Conservation (phyloP, 768 basidiomycete genomes). For the Pleurotus platypus region DNA sequence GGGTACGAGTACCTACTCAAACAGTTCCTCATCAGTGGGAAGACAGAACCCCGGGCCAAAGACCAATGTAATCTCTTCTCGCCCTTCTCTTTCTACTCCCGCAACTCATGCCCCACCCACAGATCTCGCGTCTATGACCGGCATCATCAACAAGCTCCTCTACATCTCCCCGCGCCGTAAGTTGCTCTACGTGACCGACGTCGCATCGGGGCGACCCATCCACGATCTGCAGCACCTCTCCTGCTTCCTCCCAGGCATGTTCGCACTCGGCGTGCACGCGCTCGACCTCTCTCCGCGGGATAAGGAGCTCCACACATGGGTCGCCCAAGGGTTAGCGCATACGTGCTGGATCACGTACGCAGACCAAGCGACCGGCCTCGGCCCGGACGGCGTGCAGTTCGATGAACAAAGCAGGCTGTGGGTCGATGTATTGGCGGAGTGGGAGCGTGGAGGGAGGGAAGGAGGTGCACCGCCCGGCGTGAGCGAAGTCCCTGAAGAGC, state of each 20-base stretch:
- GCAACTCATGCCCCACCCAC: background rate
- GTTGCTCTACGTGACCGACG: constrained; percentile 67
- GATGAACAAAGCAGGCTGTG: constrained; percentile 28
- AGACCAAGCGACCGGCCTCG: constrained; percentile 66
- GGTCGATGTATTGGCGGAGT: constrained; percentile 47
- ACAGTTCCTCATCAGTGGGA: constrained; percentile 63
- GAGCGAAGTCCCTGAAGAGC: constrained; percentile 19
- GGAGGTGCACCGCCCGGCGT: constrained; percentile 52
- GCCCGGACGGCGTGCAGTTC: constrained; percentile 57
- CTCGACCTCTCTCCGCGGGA: constrained; percentile 38
- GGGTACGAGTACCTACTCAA: constrained; percentile 78
- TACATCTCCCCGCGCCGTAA: constrained; percentile 62
- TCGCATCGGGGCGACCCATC: constrained; percentile 25
- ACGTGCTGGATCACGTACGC: constrained; percentile 71
- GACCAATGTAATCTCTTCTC: constrained; percentile 63
- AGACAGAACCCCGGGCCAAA: constrained; percentile 43
- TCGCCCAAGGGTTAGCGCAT: constrained; percentile 70
- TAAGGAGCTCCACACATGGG: constrained; percentile 62
- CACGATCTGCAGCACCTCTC: constrained; percentile 70
- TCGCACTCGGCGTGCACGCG: constrained; percentile 66
- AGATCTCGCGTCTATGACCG: constrained; percentile 61
- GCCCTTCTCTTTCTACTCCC: no score
- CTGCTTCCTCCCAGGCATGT: constrained; percentile 73
- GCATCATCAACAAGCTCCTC: constrained; percentile 59
- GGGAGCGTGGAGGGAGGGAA: constrained; percentile 40